Conservation (phyloP, 2,329 filamentous ascomycete genomes). For the Tothia fuscella region DNA sequence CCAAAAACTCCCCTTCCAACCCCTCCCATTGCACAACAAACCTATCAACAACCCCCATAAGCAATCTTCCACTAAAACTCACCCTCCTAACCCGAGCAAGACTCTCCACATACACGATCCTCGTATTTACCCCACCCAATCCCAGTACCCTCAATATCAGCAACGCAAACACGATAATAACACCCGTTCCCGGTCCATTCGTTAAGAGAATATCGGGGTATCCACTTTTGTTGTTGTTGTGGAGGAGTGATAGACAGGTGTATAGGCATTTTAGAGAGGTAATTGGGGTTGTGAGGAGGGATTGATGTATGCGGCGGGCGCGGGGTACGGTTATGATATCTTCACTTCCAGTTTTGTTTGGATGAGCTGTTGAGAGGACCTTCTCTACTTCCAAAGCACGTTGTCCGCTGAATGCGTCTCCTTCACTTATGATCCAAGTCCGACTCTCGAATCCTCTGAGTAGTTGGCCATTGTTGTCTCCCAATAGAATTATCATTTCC, state of each 20-base stretch:
- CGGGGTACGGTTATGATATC: constrained; percentile 59
- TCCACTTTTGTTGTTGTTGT: constrained; percentile 14
- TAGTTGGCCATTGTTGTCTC: constrained; percentile 36
- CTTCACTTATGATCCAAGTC: constrained; percentile 70
- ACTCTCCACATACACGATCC: constrained; percentile 78
- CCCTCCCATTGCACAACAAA: constrained; percentile 73
- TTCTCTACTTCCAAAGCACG: constrained; percentile 2
- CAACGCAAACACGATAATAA: constrained; percentile 55
- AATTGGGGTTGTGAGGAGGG: constrained; percentile 58
- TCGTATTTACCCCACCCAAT: constrained; percentile 31
- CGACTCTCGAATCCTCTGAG: constrained; percentile 34
- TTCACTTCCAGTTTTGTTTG: constrained; percentile 37
- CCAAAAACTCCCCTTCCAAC: constrained; percentile 35
- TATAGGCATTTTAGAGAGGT: constrained; percentile 55
- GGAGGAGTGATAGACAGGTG: constrained; percentile 39
- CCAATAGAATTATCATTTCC: constrained; percentile 83
- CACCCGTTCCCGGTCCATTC: constrained; percentile 81
- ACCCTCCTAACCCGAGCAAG: constrained; percentile 77
- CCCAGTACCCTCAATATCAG: constrained; percentile 37
- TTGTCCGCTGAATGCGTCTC: constrained; percentile 55
- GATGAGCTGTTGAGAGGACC: constrained; percentile 10
- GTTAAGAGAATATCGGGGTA: constrained; percentile 69
- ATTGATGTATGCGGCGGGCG: constrained; percentile 72
- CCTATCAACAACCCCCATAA: constrained; percentile 59
- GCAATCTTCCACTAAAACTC: constrained; percentile 71